phyloP scores from a whole-genome alignment of 352 stramenopile species.

The Pythium aquatile region DNA sequence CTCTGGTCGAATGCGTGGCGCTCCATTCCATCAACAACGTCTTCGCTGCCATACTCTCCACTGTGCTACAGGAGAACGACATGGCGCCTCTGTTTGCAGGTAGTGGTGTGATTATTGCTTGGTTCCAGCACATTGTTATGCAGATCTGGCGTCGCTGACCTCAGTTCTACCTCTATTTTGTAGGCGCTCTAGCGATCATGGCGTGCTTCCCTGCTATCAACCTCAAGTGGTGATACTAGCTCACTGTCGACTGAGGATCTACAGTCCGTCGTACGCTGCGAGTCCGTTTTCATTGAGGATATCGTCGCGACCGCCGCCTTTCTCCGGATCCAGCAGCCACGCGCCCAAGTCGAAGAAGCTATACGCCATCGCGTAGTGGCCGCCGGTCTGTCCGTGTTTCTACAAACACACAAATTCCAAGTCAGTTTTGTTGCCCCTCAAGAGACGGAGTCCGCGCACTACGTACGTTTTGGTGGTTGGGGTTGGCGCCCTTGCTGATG shows the following conservation, averaged over 20 bases:
- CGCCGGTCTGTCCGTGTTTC: conserved; percentile 87
- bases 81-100: background rate
- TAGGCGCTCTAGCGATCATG: background rate
- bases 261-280: conserved; percentile 90
- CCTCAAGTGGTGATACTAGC: background rate
- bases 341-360: conserved; percentile 90
- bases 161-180: background rate
- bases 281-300: conserved; percentile 92
- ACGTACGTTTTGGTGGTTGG: conserved; percentile 90
- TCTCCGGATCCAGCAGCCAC: conserved; percentile 86
- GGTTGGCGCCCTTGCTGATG: conserved; percentile 84
- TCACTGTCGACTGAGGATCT: background rate
- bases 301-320: conserved; percentile 80
- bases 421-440: background rate
- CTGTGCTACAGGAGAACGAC: background rate
- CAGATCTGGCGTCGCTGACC: too few relatives aligned
- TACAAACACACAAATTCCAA: conserved; percentile 21
- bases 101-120: background rate
- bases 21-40: conserved; percentile 63
- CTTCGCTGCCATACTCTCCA: conserved; percentile 28
- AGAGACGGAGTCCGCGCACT: background rate
- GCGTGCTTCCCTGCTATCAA: background rate
- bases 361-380: conserved; percentile 93
- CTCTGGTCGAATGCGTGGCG: conserved; percentile 49
- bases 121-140: too few relatives aligned